Base-by-base conservation (phyloP, 768 basidiomycete genomes). In the Nidularia pulvinata region DNA sequence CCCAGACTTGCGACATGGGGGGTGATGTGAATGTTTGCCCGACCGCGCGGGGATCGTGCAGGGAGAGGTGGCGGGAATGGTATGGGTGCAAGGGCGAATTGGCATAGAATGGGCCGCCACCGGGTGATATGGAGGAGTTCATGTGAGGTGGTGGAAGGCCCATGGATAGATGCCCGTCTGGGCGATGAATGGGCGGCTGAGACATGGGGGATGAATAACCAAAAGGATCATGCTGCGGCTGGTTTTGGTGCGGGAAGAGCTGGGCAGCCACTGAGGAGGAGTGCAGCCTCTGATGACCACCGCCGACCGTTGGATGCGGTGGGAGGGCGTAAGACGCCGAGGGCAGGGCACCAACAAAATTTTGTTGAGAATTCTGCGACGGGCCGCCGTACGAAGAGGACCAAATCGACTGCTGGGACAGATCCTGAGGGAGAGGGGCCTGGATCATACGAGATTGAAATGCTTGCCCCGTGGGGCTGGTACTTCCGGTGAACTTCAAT, bases 351-450 rank as follows among this genome's bases (percentile, higher is more conserved):
- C 65, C 66, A 42, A 55, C 52, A 13, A 65, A 49, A 48, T 64
- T 62, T 33, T 65, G 63, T 42, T 74, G 72, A 1, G 68, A 69
- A 48, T 60, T 62, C 55, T 68, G 67, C n/a, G 63, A 60, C 37
- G 61, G 57, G 30, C 52, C 65, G 5, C 61, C 49, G 49, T 69
- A 72, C 1, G 70, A 60, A 30, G 70, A 55, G 36, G 69, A 62
- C 76, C 76, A 76, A 7, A 69, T 69, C 16, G 72, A 66, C 36
- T 70, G 69, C 46, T 74, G 74, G 3, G 70, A 59, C 42, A 61
- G 48, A 25, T 70, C 62, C 49, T 66, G 66, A 7, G 59, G 54
- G 48, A 57, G 59, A 49, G 67, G 65, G n/a, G n/a, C n/a, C n/a
- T n/a, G n/a, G n/a, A n/a, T n/a, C n/a, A n/a, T n/a, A 32, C 67